Percentiles rank a stretch among this genome's conserved stretches.
phyloP scores from a whole-genome alignment of 2,329 filamentous ascomycete genomes.

The Talaromyces sp. region DNA sequence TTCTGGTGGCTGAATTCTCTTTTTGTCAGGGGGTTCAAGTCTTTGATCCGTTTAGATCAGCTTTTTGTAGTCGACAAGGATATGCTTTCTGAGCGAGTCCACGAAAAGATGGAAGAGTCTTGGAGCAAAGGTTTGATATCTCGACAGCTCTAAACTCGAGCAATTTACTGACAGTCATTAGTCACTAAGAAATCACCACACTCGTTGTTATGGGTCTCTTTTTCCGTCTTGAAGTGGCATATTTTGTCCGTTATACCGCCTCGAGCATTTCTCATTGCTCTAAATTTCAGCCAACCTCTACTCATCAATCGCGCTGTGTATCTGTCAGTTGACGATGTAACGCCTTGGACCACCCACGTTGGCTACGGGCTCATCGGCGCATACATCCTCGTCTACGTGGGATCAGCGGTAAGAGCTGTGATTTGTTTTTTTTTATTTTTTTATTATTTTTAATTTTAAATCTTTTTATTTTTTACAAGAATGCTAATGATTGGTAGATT shows the following conservation, averaged over 20 bases:
- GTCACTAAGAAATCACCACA: slow-evolving; percentile 22
- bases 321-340: slow-evolving; percentile 26
- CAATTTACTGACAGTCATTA: slow-evolving; percentile 15
- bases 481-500: slow-evolving; percentile 19
- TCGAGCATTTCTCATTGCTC: slow-evolving; percentile 28
- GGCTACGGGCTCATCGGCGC: slow-evolving; percentile 43
- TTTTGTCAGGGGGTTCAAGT: slow-evolving; percentile 42
- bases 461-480: not conserved
- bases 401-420: slow-evolving; percentile 31
- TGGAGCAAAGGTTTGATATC: slow-evolving; percentile 35
- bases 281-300: slow-evolving; percentile 35
- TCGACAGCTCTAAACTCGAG: not conserved
- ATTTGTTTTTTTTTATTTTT: too few relatives aligned
- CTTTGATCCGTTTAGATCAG: slow-evolving; percentile 36
- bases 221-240: slow-evolving; percentile 29
- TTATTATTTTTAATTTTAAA: accelerated
- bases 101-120: slow-evolving; percentile 29
- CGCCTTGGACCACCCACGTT: slow-evolving; percentile 23
- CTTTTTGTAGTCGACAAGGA: slow-evolving; percentile 42
- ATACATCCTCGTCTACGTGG: slow-evolving; percentile 38
- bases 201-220: slow-evolving; percentile 23
- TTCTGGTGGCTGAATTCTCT: slow-evolving; percentile 49
- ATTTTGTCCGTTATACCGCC: slow-evolving; percentile 28
- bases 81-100: slow-evolving; percentile 37
- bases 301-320: slow-evolving; percentile 32